Base-by-base conservation (phyloP, 2,329 filamentous ascomycete genomes). In the Fonsecaea pedrosoi region DNA sequence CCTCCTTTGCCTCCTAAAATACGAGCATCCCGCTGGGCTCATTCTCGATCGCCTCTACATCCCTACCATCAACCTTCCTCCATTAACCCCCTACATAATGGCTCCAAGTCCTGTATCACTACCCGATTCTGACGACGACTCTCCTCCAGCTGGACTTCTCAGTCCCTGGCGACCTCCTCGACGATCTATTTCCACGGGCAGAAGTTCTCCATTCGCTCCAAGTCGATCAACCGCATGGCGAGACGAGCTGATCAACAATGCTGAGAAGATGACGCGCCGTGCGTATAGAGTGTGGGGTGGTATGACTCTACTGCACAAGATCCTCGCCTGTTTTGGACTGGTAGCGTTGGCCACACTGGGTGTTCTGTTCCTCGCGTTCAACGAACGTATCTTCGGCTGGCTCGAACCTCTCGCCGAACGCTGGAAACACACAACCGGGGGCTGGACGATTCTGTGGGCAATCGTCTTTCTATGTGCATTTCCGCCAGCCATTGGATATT, bases 401-500 rank as follows among this genome's bases (percentile, higher is more conserved):
- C 83, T 98, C 62, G 86, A 84, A 12, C 92, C 93, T 6, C 79
- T 89, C 12, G 92, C 94, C 25, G 84, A 89, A 77, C 85, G 86
- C 70, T 97, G 93, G 93, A 87, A 92, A 74, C 84, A 87, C 35
- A 81, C 93, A 4, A 85, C 83, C 0, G 88, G 85, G 60, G 94
- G 92, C 53, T 91, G 88, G 82, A 78, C 89, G 67, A 86, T 97
- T 58, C 83, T 95, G 45, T 96, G 92, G 87, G 77, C 86, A 37
- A 81, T 92, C 73, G 89, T 91, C 40, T 92, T 94, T 77, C 76
- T 86, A 48, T 90, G 93, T 15, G 92, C 90, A 1, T 96, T 97
- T 77, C 94, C 94, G 21, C 94, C 94, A 1, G 79, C 96, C 73
- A 90, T 97, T 70, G 94, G 94, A 13, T 97, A 96, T 82, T 92